Conservation (phyloP, 2,329 filamentous ascomycete species). For the Sphaerulina populicola region DNA sequence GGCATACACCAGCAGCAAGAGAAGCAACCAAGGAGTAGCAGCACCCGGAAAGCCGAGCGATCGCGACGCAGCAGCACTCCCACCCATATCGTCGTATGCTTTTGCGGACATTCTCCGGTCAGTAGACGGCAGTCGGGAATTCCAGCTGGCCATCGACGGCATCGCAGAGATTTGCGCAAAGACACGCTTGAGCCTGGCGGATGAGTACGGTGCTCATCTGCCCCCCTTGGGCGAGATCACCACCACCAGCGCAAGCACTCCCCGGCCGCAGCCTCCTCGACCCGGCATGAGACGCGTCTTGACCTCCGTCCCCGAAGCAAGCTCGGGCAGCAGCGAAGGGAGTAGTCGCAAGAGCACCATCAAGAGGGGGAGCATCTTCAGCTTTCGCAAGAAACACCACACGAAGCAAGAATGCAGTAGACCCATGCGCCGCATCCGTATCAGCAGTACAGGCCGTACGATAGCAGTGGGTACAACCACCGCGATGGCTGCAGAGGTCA, state of each 20-base stretch:
- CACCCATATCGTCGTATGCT: conserved; percentile 28
- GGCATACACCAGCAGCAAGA: conserved; percentile 20
- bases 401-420: conserved; percentile 11
- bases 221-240: conserved; percentile 53
- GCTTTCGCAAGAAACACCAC: conserved; percentile 20
- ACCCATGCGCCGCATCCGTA: conserved; percentile 19
- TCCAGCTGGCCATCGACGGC: conserved; percentile 50
- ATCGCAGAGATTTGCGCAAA: conserved; percentile 57
- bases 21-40: conserved; percentile 2
- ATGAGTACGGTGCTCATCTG: conserved; percentile 55
- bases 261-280: conserved; percentile 19
- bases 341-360: conserved; percentile 25
- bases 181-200: conserved; percentile 53
- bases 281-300: conserved; percentile 33
- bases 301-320: conserved; percentile 42
- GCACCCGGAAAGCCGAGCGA: conserved; percentile 8
- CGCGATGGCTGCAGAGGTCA: conserved; percentile 20
- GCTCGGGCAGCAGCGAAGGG: conserved; percentile 37
- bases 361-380: conserved; percentile 22
- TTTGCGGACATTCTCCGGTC: conserved; percentile 31
- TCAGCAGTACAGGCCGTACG: conserved; percentile 27
- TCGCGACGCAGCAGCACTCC: conserved; percentile 19
- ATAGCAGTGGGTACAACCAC: conserved; percentile 26
- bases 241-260: conserved; percentile 17
- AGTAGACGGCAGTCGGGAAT: conserved; percentile 44